Evolutionary conservation across 164 flowering plant genomes (phyloP), one percentile per base, ranked within the genome.

Genomic region (Nymphaea thermarum): DNA sequence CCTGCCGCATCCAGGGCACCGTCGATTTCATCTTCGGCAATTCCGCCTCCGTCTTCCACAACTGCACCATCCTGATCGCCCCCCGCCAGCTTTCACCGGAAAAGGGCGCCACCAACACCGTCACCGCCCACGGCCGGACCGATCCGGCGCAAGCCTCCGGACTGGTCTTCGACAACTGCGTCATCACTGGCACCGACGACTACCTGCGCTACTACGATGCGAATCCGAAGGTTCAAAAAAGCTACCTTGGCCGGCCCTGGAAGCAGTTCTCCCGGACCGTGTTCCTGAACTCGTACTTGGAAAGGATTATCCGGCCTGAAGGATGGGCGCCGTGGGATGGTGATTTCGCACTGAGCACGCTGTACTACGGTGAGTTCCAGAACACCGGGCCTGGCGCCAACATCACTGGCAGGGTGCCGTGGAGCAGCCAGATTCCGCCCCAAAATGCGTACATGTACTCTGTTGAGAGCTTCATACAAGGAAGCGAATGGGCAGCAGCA

Each of bases 361-460:
- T 75, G 71, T 72, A 44, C 61, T 82, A 77, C 41, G 79, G 72
- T 1, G 90, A 86, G 80, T 82, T 72, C 47, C 68, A 57, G 16
- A 93, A 86, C 65, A 42, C 76, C 2, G 98, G 98, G 2, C 65
- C 79, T 0, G 95, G 96, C 2, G 80, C 89, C 5, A 63, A 75
- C 61, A 4, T 65, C 12, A 62, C 87, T 0, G 71, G 66, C 44
- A 72, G 98, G 62, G 95, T 92, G 25, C 0, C 66, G 0, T 93
- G 98, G 98, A 90, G 95, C 68, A 87, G 81, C 77, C 81, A 72
- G 80, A 79, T 93, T 63, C 90, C 96, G 0, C 69, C 74, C 3
- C 73, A 82, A 60, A 88, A 85, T 72, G 79, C 85, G 4, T 4
- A 11, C 4, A 42, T 77, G 0, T 90, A 90, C 68, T 85, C 95